Conservation (phyloP, 2,329 filamentous ascomycete species). For the Phialocephala subalpina region DNA sequence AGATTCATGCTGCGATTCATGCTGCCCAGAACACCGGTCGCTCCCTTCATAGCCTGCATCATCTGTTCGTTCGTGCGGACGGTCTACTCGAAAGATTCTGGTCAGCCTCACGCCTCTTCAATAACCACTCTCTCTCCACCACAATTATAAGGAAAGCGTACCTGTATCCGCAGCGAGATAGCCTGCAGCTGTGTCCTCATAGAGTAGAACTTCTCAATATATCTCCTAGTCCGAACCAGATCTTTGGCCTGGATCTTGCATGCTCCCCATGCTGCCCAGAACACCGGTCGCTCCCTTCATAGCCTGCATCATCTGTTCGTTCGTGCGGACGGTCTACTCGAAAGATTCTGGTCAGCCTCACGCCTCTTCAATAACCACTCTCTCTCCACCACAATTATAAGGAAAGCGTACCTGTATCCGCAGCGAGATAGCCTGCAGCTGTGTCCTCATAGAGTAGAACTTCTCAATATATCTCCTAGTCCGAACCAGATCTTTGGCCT, state of each 20-base stretch:
- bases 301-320: constrained; percentile 99
- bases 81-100: constrained; percentile 63
- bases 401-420: constrained; percentile 79
- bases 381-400: constrained; percentile 9
- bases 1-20: constrained; percentile 99
- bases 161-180: constrained; percentile 93
- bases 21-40: constrained; percentile 88
- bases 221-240: constrained; percentile 89
- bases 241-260: constrained; percentile 99
- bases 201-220: constrained; percentile 97
- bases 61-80: constrained; percentile 99
- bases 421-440: constrained; percentile 93
- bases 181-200: constrained; percentile 98
- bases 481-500: constrained; percentile 73
- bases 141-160: constrained; percentile 47
- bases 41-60: constrained; percentile 99
- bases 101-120: not conserved
- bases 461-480: constrained; percentile 96
- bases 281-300: constrained; percentile 98
- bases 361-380: not conserved
- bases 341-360: constrained; percentile 7
- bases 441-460: constrained; percentile 98
- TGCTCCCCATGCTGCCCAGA: constrained; percentile 96
- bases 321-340: constrained; percentile 87
- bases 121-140: not conserved